These are phyloP conservation scores for Globisporangium yorkense DNA, from an alignment of 352 stramenopile genomes.

Conservation along the genomic window DNA sequence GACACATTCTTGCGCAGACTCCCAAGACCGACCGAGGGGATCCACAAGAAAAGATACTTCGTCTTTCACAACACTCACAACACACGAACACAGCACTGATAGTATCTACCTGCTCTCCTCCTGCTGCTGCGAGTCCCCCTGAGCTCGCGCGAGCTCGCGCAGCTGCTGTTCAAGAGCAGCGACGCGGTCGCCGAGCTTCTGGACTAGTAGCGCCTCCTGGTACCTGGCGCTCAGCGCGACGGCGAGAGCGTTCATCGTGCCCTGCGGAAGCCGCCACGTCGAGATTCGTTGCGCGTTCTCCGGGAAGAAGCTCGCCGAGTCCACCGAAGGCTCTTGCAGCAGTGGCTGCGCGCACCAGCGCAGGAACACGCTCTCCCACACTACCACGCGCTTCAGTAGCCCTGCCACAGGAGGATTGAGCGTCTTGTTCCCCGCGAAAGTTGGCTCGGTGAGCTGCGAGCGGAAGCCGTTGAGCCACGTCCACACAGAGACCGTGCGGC, in stretches of 20 bases:
- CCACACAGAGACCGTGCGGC: constrained; percentile 69
- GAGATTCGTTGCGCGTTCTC: constrained; percentile 47
- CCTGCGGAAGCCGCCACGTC: constrained; percentile 66
- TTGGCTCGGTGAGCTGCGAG: constrained; percentile 47
- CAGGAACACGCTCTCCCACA: constrained; percentile 75
- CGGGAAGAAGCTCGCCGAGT: constrained; percentile 39
- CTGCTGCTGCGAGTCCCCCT: neutral
- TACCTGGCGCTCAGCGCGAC: constrained; percentile 30
- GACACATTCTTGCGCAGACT: too few relatives aligned
- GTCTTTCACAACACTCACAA: too few relatives aligned
- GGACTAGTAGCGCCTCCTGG: constrained; percentile 35
- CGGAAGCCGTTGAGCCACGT: constrained; percentile 80
- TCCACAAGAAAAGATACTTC: too few relatives aligned
- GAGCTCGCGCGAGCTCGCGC: neutral
- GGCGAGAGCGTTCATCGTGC: constrained; percentile 45
- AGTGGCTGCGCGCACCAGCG: constrained; percentile 65
- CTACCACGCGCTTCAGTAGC: constrained; percentile 49
- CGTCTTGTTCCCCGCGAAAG: constrained; percentile 37
- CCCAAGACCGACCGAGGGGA: too few relatives aligned
- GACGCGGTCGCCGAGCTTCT: constrained; percentile 32
- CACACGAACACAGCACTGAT: neutral
- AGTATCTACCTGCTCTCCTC: too few relatives aligned
- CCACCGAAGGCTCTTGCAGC: constrained; percentile 31
- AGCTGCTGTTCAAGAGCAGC: constrained; percentile 25
- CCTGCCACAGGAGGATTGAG: constrained; percentile 55